Conservation (phyloP, 805 yeast genomes). For the Cyberlindnera saturnus region DNA sequence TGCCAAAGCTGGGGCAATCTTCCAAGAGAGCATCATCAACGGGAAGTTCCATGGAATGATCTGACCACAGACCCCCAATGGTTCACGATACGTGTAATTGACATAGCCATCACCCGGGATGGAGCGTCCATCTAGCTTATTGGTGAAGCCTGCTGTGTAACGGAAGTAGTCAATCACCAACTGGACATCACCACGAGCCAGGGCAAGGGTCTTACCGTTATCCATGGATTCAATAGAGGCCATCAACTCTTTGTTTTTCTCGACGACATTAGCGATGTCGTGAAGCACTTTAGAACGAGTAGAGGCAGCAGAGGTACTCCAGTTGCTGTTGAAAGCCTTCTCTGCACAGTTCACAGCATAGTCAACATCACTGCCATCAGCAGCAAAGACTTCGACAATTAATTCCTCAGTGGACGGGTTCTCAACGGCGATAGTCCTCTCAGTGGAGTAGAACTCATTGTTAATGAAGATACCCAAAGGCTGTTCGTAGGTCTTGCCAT, state of each 20-base stretch:
- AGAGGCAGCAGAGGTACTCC: slow-evolving; percentile 58
- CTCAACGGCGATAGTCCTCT: slow-evolving; percentile 48
- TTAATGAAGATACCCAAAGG: slow-evolving; percentile 89
- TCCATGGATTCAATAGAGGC: slow-evolving; percentile 69
- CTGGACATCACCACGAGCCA: slow-evolving; percentile 65
- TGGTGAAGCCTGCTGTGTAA: slow-evolving; percentile 70
- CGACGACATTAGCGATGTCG: slow-evolving; percentile 66
- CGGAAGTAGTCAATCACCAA: slow-evolving; percentile 59
- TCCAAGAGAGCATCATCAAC: slow-evolving; percentile 73
- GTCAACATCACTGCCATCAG: slow-evolving; percentile 59
- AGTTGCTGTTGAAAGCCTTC: slow-evolving; percentile 49
- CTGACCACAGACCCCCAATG: slow-evolving; percentile 79
- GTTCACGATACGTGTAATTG: slow-evolving; percentile 64
- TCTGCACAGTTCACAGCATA: slow-evolving; percentile 64
- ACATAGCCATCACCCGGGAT: slow-evolving; percentile 60
- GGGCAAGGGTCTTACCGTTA: slow-evolving; percentile 67
- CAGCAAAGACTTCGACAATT: slow-evolving; percentile 52
- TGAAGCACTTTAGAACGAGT: slow-evolving; percentile 44
- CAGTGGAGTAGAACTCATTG: slow-evolving; percentile 65
- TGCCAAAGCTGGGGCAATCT: slow-evolving; percentile 71
- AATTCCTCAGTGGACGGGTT: slow-evolving; percentile 60
- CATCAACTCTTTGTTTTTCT: slow-evolving; percentile 54
- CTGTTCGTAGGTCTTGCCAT: slow-evolving; percentile 61
- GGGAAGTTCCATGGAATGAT: slow-evolving; percentile 88
- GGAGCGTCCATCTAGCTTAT: slow-evolving; percentile 59